phyloP scores from a whole-genome alignment of 1,139 yeast species.

The Kurtzmaniella natalensis region DNA sequence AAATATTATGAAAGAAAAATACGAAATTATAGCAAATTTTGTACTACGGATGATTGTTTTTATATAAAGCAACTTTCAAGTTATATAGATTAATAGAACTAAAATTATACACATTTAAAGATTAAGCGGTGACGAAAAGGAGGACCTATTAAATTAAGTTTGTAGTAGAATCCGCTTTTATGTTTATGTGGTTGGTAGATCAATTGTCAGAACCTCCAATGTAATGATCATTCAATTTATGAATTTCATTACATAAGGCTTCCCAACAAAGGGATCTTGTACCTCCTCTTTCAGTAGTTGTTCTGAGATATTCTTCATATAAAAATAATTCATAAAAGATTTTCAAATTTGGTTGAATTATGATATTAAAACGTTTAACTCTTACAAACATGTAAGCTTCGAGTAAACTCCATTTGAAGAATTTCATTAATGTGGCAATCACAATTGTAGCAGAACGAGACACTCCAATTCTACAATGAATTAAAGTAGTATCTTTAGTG shows the following conservation, averaged over 20 bases:
- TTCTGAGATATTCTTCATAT: conserved; percentile 60
- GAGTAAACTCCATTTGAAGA: conserved; percentile 58
- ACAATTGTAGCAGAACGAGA: conserved; percentile 88
- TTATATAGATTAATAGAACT: background rate
- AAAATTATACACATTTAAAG: background rate
- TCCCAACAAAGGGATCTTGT: conserved; percentile 27
- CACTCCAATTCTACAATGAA: conserved; percentile 91
- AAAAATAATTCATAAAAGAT: conserved; percentile 80
- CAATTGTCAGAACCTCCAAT: too few species aligned
- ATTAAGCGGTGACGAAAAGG: too few species aligned
- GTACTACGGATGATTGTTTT: too few species aligned
- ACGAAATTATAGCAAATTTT: too few species aligned
- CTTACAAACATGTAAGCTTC: conserved; percentile 78
- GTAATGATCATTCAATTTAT: conserved; percentile 31
- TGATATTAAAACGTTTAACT: conserved; percentile 79
- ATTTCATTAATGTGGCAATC: conserved; percentile 84
- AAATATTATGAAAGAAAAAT: too few species aligned
- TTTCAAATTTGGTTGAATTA: conserved; percentile 85
- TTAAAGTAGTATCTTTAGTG: conserved; percentile 49
- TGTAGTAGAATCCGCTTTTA: too few species aligned
- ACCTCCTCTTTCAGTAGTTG: conserved; percentile 9
- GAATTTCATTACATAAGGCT: conserved; percentile 30
- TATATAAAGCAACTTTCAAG: too few species aligned
- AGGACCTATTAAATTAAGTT: too few species aligned
- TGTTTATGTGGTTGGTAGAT: too few species aligned